phyloP scores from a whole-genome alignment of 495 filamentous ascomycete genomes.

The Aspergillus panamensis region DNA sequence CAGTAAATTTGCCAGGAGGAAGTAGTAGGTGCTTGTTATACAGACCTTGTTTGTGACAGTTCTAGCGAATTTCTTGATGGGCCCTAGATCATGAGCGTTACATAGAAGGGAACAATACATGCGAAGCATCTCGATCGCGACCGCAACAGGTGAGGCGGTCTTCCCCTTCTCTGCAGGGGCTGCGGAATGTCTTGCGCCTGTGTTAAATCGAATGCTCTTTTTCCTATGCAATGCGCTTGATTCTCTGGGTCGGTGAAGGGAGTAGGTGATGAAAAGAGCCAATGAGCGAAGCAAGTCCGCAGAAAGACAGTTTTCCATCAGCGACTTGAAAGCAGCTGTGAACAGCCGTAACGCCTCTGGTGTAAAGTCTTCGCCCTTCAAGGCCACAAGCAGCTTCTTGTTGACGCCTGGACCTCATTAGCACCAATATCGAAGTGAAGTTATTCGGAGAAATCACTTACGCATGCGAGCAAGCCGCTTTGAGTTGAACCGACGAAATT shows the following conservation, averaged over 20 bases:
- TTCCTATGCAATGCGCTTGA: slow-evolving; percentile 44
- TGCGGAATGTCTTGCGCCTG: slow-evolving; percentile 27
- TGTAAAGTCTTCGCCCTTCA: slow-evolving; percentile 79
- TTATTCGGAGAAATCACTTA: slow-evolving; percentile 47
- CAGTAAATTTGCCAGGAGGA: slow-evolving; percentile 5
- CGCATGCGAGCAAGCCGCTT: slow-evolving; percentile 84
- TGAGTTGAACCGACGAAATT: slow-evolving; percentile 86
- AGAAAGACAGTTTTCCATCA: slow-evolving; percentile 75
- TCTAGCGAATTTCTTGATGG: slow-evolving; percentile 83
- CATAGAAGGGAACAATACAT: slow-evolving; percentile 85
- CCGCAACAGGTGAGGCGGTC: slow-evolving; percentile 42
- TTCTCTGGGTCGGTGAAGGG: slow-evolving; percentile 65
- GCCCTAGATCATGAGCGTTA: slow-evolving; percentile 57
- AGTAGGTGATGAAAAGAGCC: slow-evolving; percentile 88
- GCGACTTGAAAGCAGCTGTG: slow-evolving; percentile 67
- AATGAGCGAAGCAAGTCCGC: slow-evolving; percentile 82
- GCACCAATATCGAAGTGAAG: neutral
- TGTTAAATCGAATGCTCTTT: slow-evolving; percentile 46
- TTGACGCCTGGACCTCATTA: slow-evolving; percentile 64
- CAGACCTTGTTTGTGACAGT: slow-evolving; percentile 94
- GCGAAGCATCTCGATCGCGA: slow-evolving; percentile 72
- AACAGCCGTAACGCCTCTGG: slow-evolving; percentile 68
- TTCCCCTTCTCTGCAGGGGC: slow-evolving; percentile 27
- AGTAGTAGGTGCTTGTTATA: slow-evolving; percentile 5
- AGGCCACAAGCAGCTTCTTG: slow-evolving; percentile 81